phyloP scores from a whole-genome alignment of 2,329 filamentous ascomycete genomes.

The Pseudofabraea citricarpa region DNA sequence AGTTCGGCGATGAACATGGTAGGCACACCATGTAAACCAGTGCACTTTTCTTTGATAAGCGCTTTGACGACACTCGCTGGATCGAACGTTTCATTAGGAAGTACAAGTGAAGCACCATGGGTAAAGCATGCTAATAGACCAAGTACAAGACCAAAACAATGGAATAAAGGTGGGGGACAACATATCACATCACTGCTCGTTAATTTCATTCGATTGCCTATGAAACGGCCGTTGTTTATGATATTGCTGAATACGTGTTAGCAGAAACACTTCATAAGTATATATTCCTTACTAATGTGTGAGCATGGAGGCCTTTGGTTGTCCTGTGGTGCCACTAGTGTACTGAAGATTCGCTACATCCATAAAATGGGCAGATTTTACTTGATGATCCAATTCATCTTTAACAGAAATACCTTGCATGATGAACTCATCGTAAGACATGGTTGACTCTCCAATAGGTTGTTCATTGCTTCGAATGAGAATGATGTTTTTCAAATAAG shows the following conservation, averaged over 20 bases:
- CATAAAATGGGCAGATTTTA: slow-evolving; percentile 52
- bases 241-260: slow-evolving; percentile 36
- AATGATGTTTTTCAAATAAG: slow-evolving; percentile 30
- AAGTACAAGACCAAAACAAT: slow-evolving; percentile 68
- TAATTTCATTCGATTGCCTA: slow-evolving; percentile 62
- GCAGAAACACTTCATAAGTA: too few species aligned
- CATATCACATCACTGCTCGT: slow-evolving; percentile 58
- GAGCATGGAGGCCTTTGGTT: slow-evolving; percentile 70
- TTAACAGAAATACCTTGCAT: slow-evolving; percentile 43
- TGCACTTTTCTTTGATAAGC: slow-evolving; percentile 45
- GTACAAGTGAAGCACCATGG: slow-evolving; percentile 57
- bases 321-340: slow-evolving; percentile 69
- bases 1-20: slow-evolving; percentile 68
- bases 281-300: slow-evolving; percentile 37
- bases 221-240: slow-evolving; percentile 63
- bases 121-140: slow-evolving; percentile 67
- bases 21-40: slow-evolving; percentile 49
- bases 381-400: slow-evolving; percentile 45
- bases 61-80: slow-evolving; percentile 51
- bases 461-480: background rate
- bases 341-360: slow-evolving; percentile 73
- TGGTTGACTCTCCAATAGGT: slow-evolving; percentile 6
- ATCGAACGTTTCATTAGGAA: slow-evolving; percentile 63
- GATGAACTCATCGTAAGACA: slow-evolving; percentile 55
- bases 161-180: slow-evolving; percentile 60